phyloP scores from a whole-genome alignment of 495 filamentous ascomycete genomes.

The Poronia punctata region DNA sequence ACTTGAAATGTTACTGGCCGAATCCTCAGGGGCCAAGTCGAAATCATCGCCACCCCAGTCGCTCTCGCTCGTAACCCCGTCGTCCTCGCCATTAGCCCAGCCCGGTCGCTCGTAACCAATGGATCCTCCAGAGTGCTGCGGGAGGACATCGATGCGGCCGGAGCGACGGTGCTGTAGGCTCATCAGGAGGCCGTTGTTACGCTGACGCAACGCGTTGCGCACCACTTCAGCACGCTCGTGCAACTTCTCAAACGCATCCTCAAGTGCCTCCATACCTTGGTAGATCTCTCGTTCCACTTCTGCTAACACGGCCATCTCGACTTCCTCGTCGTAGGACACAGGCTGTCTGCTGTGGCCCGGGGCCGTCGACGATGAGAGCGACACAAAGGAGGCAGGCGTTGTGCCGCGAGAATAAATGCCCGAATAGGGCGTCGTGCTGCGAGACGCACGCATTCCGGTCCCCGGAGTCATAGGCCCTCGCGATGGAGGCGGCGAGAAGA shows the following conservation, averaged over 20 bases:
- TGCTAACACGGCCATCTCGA: constrained; percentile 80
- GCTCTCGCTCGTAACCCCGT: constrained; percentile 46
- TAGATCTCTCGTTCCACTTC: constrained; percentile 93
- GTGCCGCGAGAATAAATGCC: constrained; percentile 24
- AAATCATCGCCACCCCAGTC: constrained; percentile 63
- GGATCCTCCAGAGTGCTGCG: constrained; percentile 29
- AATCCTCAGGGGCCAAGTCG: constrained; percentile 67
- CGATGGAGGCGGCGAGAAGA: constrained; percentile 32
- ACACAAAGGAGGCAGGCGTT: constrained; percentile 39
- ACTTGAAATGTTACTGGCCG: constrained; percentile 81
- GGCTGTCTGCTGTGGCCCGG: constrained; percentile 32
- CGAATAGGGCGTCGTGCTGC: constrained; percentile 31
- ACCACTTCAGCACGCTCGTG: constrained; percentile 79
- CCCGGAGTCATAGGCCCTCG: constrained; percentile 25
- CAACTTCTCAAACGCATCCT: constrained; percentile 90
- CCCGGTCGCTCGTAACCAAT: constrained; percentile 31
- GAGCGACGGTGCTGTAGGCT: constrained; percentile 65
- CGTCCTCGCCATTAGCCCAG: constrained; percentile 37
- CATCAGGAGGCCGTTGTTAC: constrained; percentile 70
- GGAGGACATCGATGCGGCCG: constrained; percentile 38
- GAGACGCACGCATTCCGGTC: constrained; percentile 23
- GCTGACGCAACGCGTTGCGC: constrained; percentile 68
- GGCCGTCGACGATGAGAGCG: constrained; percentile 30
- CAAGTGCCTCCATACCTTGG: constrained; percentile 85
- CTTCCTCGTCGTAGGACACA: constrained; percentile 88